phyloP scores from a whole-genome alignment of 768 basidiomycete species.

The Russula compacta region DNA sequence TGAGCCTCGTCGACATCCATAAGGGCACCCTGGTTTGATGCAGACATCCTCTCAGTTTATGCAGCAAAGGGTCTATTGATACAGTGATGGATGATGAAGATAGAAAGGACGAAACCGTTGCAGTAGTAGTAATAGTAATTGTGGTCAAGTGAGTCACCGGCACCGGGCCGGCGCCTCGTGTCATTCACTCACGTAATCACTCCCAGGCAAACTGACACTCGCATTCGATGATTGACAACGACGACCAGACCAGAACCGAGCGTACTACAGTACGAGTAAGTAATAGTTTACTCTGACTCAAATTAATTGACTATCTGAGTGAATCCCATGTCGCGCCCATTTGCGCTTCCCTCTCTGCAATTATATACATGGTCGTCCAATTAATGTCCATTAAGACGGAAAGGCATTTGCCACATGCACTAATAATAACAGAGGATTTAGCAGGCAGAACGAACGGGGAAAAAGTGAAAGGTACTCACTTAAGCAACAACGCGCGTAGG shows the following conservation, averaged over 20 bases:
- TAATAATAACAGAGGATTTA: neutral
- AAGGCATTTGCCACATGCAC: neutral
- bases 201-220: no score
- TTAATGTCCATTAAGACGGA: neutral
- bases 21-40: constrained; percentile 32
- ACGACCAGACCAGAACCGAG: neutral
- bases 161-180: neutral
- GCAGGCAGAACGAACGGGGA: neutral
- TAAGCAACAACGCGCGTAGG: neutral
- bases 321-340: neutral
- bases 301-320: neutral
- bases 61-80: neutral
- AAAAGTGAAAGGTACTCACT: neutral
- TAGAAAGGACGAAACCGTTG: neutral
- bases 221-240: neutral
- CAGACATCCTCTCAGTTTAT: constrained; percentile 29
- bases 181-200: neutral
- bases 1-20: constrained; percentile 85
- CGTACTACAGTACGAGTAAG: neutral
- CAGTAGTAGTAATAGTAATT: neutral
- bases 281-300: neutral
- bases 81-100: neutral
- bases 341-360: neutral
- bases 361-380: no score
- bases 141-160: neutral